Evolutionary conservation across 257 asterid species (phyloP), one percentile per base, ranked within the genome.

Genomic region (Ilex asprella): DNA sequence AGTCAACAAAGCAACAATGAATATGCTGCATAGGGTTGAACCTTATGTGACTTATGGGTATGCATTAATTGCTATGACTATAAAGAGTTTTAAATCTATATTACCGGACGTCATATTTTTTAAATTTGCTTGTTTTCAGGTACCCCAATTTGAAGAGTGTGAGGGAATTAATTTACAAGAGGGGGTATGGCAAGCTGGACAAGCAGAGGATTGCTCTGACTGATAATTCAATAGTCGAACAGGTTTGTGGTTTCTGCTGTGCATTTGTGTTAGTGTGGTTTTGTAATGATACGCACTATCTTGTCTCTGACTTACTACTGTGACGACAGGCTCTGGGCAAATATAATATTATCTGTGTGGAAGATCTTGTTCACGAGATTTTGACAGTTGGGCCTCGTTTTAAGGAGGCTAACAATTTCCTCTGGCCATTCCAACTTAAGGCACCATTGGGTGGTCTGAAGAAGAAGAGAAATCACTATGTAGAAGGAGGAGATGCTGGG

Each of bases 61-160:
- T 53, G 63, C 31, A 29, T 62, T 50, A 7, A 35, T 32, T 30
- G 5, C 3, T 47, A 9, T 1, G 12, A 12, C 16, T 46, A 0
- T 8, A 31, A 11, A 6, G 9, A 2, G 7, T 62, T 44, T 30
- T 2, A 13, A 6, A 11, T 6, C 21, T 21, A 30, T 39, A 31
- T 1, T 10, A 55, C 10, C 35, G 47, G 35, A 21, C 61, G 2
- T 16, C 39, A 31, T 14, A 49, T 35, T 30, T 46, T 47, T 53
- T 30, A 13, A 58, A 55, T 56, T 9, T 27, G 2, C 56, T 46
- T 65, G 9, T 29, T 58, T 70, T 63, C 65, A 80, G 85, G 69
- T 78, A 81, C 66, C 86, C 81, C 47, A 77, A 78, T 71, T 61
- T 81, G 79, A 81, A 81, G 77, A 78, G 86, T 32, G 81, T 81